Conservation (phyloP, 2,329 filamentous ascomycete genomes). For the Colletotrichum sp. region DNA sequence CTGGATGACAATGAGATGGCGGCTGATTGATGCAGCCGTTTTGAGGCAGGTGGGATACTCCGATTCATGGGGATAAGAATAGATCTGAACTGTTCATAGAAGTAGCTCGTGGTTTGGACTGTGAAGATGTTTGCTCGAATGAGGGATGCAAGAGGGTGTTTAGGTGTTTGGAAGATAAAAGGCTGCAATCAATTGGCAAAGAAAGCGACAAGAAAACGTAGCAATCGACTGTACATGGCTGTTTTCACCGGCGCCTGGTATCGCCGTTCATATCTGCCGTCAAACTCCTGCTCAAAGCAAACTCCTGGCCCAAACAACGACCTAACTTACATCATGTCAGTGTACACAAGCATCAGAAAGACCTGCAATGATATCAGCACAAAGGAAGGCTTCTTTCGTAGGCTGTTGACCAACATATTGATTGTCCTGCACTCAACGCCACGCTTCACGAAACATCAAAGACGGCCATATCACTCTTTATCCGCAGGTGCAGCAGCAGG, state of each 20-base stretch:
- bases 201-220: not conserved
- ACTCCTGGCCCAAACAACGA: not conserved
- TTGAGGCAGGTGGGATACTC: not conserved
- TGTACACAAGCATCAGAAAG: not conserved
- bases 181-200: not conserved
- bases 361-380: not conserved
- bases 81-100: not conserved
- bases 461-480: not conserved
- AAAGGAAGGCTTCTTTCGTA: not conserved
- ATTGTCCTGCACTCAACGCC: not conserved
- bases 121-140: no score
- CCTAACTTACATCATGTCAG: constrained; percentile 1
- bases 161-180: not conserved
- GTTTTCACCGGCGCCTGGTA: constrained; percentile 3
- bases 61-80: not conserved
- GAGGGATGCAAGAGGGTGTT: no score
- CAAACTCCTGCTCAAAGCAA: constrained; percentile 6
- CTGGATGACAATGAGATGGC: constrained; percentile 10
- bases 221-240: not conserved
- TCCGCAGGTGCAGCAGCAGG: constrained; percentile 1
- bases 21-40: not conserved
- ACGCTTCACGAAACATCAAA: not conserved
- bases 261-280: not conserved
- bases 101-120: not conserved
- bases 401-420: not conserved